phyloP scores from a whole-genome alignment of 768 basidiomycete species.

The Termitomyces sp. region DNA sequence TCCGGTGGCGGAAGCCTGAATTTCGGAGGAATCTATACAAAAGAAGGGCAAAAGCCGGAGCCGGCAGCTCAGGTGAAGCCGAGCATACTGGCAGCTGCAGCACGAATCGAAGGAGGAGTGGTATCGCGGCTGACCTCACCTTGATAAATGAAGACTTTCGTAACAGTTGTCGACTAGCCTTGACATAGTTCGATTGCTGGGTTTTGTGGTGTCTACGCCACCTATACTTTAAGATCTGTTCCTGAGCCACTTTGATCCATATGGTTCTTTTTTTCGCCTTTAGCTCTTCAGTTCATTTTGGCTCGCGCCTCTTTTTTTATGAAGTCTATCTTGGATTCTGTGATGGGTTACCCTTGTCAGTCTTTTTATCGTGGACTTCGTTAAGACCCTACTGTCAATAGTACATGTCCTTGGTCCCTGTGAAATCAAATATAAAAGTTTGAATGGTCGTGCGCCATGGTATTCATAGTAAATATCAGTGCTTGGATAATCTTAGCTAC shows the following conservation, averaged over 20 bases:
- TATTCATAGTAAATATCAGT: neutral
- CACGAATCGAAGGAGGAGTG: conserved; percentile 20
- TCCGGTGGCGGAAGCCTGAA: conserved; percentile 18
- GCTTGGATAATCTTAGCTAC: neutral
- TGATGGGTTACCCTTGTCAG: neutral
- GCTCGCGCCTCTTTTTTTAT: neutral
- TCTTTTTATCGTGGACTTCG: neutral
- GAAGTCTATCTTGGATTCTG: neutral
- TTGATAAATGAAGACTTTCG: neutral
- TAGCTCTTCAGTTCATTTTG: neutral
- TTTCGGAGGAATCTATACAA: conserved; percentile 13
- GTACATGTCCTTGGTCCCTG: neutral
- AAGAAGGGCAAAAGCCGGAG: conserved; percentile 6
- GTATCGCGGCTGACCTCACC: conserved; percentile 4
- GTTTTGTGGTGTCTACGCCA: neutral
- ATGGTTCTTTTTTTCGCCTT: neutral
- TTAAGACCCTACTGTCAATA: neutral
- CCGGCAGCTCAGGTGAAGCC: conserved; percentile 11
- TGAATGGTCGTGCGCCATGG: neutral
- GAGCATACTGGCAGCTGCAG: conserved; percentile 23
- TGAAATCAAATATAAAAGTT: neutral
- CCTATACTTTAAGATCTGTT: neutral
- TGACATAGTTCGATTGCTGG: neutral
- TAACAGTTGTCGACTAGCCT: neutral
- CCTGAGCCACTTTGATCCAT: neutral